phyloP scores from a whole-genome alignment of 2,329 filamentous ascomycete species.

The Grosmannia penicillata region DNA sequence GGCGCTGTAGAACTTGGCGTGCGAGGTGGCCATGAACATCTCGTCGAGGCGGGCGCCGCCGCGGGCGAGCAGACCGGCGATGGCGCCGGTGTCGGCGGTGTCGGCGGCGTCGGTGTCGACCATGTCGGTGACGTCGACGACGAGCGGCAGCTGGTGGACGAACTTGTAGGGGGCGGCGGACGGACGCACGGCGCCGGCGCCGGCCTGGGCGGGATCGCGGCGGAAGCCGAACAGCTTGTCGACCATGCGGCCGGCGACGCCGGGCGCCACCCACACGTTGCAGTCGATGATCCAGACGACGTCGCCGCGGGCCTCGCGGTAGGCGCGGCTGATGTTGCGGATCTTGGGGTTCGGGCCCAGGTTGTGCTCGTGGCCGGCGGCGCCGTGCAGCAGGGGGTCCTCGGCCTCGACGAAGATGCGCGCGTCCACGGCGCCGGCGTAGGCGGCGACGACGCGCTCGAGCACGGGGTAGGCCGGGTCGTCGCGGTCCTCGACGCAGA shows the following conservation, averaged over 20 bases:
- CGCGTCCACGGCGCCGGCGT: conserved; percentile 67
- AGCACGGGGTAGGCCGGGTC: conserved; percentile 72
- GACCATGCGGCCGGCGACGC: conserved; percentile 76
- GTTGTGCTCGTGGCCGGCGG: conserved; percentile 32
- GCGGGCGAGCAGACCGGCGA: conserved; percentile 14
- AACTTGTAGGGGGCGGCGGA: conserved; percentile 59
- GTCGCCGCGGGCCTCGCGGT: conserved; percentile 74
- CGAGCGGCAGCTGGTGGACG: conserved; percentile 83
- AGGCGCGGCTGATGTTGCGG: conserved; percentile 86
- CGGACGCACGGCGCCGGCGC: neutral
- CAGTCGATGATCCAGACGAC: conserved; percentile 92
- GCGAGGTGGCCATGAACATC: conserved; percentile 82
- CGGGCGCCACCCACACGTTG: conserved; percentile 80
- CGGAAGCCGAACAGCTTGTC: conserved; percentile 63
- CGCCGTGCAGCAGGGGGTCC: conserved; percentile 17
- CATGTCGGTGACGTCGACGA: conserved; percentile 49
- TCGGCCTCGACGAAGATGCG: conserved; percentile 31
- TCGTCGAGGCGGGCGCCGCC: conserved; percentile 82
- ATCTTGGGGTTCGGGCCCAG: conserved; percentile 98
- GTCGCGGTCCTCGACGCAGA: conserved; percentile 61
- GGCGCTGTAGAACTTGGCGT: conserved; percentile 94
- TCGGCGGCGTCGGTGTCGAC: conserved; percentile 17
- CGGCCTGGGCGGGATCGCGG: conserved; percentile 35
- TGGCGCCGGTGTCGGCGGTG: neutral
- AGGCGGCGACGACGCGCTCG: conserved; percentile 55